A percentile compares a stretch with the other conserved stretches of the same genome.
These are phyloP conservation scores for Fusarium sublunatum DNA, from an alignment of 2,329 filamentous ascomycete genomes.

Conservation along the genomic window DNA sequence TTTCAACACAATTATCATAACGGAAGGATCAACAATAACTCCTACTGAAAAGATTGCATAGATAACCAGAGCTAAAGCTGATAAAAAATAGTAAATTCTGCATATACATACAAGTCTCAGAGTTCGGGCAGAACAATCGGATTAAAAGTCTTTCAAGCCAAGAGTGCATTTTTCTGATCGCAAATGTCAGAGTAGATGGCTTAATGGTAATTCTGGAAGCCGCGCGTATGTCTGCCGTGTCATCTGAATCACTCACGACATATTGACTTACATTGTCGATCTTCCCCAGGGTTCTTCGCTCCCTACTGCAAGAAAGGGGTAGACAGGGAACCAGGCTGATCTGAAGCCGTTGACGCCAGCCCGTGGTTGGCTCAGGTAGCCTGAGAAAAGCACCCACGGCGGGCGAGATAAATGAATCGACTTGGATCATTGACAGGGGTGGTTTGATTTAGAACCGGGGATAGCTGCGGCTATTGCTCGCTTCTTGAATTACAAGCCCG, in stretches of 20 bases:
- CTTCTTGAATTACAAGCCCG: slow-evolving; percentile 17
- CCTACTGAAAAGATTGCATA: no score
- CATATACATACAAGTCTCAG: no score
- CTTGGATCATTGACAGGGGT: slow-evolving; percentile 23
- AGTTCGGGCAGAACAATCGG: no score
- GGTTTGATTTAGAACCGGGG: slow-evolving; percentile 18
- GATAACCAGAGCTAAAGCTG: no score
- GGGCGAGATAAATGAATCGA: slow-evolving; percentile 24
- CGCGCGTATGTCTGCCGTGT: neutral
- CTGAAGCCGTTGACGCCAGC: slow-evolving; percentile 9
- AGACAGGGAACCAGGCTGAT: slow-evolving; percentile 9
- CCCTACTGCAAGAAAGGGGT: slow-evolving; percentile 18
- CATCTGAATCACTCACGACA: neutral
- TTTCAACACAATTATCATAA: no score
- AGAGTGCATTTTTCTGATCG: neutral
- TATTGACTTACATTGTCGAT: slow-evolving; percentile 13
- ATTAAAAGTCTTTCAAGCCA: neutral
- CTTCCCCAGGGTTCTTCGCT: slow-evolving; percentile 28
- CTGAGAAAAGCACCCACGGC: slow-evolving; percentile 8
- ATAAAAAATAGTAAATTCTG: no score
- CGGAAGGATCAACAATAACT: no score
- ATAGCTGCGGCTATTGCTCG: slow-evolving; percentile 7
- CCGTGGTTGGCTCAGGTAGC: slow-evolving; percentile 11
- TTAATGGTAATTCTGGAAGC: neutral
- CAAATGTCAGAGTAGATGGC: neutral